phyloP scores from a whole-genome alignment of 2,329 filamentous ascomycete species.

The Lachnellula suecica region DNA sequence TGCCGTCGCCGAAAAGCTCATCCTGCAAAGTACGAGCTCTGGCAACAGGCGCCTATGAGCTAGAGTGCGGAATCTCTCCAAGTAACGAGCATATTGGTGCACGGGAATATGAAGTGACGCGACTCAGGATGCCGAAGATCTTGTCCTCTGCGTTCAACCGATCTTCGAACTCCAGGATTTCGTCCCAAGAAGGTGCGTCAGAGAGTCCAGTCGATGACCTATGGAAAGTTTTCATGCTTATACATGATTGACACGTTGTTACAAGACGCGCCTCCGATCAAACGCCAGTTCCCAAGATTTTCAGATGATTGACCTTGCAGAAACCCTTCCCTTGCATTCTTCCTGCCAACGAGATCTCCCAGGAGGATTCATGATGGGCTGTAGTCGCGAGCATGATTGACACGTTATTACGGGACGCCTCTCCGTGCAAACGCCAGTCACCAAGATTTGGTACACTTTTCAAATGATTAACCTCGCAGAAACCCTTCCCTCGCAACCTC shows the following conservation, averaged over 20 bases:
- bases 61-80: slow-evolving; percentile 81
- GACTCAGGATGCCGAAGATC: slow-evolving; percentile 79
- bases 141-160: slow-evolving; percentile 80
- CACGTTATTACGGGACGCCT: slow-evolving; percentile 17
- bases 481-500: slow-evolving; percentile 7
- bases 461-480: slow-evolving; percentile 11
- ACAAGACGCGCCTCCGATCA: too few relatives aligned
- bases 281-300: too few relatives aligned
- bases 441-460: slow-evolving; percentile 19
- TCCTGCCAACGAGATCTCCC: too few relatives aligned
- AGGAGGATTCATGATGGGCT: too few relatives aligned
- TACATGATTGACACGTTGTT: too few relatives aligned
- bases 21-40: slow-evolving; percentile 73
- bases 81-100: slow-evolving; percentile 95
- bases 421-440: slow-evolving; percentile 25
- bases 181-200: slow-evolving; percentile 98
- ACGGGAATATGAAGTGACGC: slow-evolving; percentile 87
- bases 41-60: slow-evolving; percentile 69
- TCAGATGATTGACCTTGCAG: too few relatives aligned
- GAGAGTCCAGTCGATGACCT: slow-evolving; percentile 61
- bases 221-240: slow-evolving; percentile 19
- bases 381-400: too few relatives aligned
- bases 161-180: slow-evolving; percentile 96
- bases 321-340: too few relatives aligned
- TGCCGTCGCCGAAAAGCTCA: too few relatives aligned